Conservation (phyloP, 2,329 filamentous ascomycete species). For the Trichoderma lentiforme region DNA sequence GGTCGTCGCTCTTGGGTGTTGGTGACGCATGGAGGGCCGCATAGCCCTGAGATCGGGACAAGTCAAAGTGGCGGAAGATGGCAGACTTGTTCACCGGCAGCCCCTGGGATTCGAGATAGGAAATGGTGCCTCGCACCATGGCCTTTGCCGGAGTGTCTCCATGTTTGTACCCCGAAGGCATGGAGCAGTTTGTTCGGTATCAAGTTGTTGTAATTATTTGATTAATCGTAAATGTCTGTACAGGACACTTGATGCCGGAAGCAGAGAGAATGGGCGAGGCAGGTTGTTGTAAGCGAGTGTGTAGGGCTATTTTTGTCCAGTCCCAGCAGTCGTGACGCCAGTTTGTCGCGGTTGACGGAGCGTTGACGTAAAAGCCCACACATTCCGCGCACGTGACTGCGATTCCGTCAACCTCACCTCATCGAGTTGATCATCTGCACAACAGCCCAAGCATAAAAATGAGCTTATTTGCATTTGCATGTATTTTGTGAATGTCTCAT, state of each 20-base stretch:
- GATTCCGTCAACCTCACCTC: not conserved
- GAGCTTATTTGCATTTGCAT: not conserved
- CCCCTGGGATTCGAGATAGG: constrained; percentile 38
- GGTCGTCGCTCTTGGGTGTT: constrained; percentile 33
- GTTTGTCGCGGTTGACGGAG: not conserved
- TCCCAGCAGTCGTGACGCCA: not conserved
- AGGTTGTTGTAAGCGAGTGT: constrained; percentile 17
- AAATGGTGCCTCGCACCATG: constrained; percentile 39
- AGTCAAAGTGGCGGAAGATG: constrained; percentile 39
- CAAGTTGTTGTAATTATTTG: not conserved
- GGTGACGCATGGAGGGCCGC: constrained; percentile 34
- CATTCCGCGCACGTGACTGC: not conserved
- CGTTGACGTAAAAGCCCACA: constrained; percentile 8
- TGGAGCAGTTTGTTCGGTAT: not conserved
- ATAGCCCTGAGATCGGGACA: constrained; percentile 39
- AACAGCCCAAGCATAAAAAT: not conserved
- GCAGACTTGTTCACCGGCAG: constrained; percentile 39
- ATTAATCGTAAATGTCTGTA: not conserved
- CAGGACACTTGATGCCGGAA: not conserved
- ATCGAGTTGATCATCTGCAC: not conserved
- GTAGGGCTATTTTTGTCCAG: constrained; percentile 36
- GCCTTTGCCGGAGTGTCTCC: constrained; percentile 38
- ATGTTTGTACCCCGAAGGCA: constrained; percentile 33
- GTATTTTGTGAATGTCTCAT: not conserved
- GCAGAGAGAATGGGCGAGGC: not conserved